A percentile compares a stretch with the other conserved stretches of the same genome.
phyloP scores from a whole-genome alignment of 352 stramenopile genomes.

The Globisporangium okanoganense region DNA sequence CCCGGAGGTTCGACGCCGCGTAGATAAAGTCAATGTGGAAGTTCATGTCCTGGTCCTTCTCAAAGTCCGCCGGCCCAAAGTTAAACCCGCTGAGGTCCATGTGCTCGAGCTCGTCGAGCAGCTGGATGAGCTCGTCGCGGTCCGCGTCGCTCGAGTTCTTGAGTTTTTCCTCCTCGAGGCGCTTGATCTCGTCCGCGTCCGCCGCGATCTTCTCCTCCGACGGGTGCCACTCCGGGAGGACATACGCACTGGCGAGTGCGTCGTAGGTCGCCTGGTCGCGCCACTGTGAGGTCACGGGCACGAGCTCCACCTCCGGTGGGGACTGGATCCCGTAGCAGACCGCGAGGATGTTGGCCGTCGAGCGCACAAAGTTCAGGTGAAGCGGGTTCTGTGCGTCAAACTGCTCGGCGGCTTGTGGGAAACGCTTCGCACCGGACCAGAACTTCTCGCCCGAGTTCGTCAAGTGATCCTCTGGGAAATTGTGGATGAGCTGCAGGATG shows the following conservation, averaged over 20 bases:
- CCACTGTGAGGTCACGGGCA: constrained; percentile 84
- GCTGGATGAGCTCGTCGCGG: constrained; percentile 55
- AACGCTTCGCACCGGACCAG: constrained; percentile 84
- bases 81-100: constrained; percentile 51
- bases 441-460: constrained; percentile 82
- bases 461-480: constrained; percentile 81
- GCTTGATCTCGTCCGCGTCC: constrained; percentile 63
- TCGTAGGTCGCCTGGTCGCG: constrained; percentile 61
- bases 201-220: constrained; percentile 79
- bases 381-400: constrained; percentile 63
- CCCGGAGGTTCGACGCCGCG: constrained; percentile 96
- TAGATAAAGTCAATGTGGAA: constrained; percentile 98
- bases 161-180: constrained; percentile 61
- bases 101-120: constrained; percentile 64
- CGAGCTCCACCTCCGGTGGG: constrained; percentile 58
- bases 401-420: constrained; percentile 57
- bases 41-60: constrained; percentile 97
- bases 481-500: constrained; percentile 85
- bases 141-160: constrained; percentile 62
- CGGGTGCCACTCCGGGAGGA: constrained; percentile 54
- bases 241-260: constrained; percentile 36
- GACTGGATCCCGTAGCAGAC: constrained; percentile 77
- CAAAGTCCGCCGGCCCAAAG: constrained; percentile 91
- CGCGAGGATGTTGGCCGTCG: constrained; percentile 74
- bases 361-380: constrained; percentile 77